Percentiles rank a stretch among this genome's conserved stretches.
These are phyloP conservation scores for Pythium brassicae DNA, from an alignment of 352 stramenopile genomes.

Conservation along the genomic window DNA sequence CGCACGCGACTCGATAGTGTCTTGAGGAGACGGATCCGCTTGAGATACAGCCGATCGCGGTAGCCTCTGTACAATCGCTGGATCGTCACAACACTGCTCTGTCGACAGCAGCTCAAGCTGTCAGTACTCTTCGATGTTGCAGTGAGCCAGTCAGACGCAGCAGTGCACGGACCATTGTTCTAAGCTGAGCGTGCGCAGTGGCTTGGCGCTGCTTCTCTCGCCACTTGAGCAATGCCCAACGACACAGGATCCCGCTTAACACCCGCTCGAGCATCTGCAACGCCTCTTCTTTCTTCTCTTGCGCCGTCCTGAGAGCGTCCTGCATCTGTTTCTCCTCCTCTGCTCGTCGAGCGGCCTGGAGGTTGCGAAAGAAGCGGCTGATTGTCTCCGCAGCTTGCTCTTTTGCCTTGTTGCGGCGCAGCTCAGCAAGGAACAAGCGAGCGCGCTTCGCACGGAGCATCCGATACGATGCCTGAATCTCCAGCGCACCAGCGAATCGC, in stretches of 20 bases:
- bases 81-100: constrained; percentile 31
- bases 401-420: constrained; percentile 15
- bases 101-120: background rate
- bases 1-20: constrained; percentile 38
- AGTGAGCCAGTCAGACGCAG: background rate
- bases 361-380: constrained; percentile 21
- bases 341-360: constrained; percentile 10
- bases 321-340: background rate
- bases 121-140: background rate
- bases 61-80: constrained; percentile 51
- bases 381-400: constrained; percentile 22
- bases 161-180: constrained; percentile 11
- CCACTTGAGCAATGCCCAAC: constrained; percentile 26
- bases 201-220: constrained; percentile 18
- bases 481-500: constrained; percentile 30
- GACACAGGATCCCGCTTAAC: constrained; percentile 13
- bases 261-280: constrained; percentile 5
- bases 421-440: constrained; percentile 20
- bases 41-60: constrained; percentile 36
- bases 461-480: constrained; percentile 38
- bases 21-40: constrained; percentile 29
- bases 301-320: constrained; percentile 6
- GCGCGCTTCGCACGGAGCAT: constrained; percentile 28
- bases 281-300: constrained; percentile 6
- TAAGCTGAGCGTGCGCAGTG: constrained; percentile 19